A percentile compares a stretch with the other conserved stretches of the same genome.
Evolutionary conservation across 345 rosid species (phyloP).

Genomic region (Dovyalis caffra): DNA sequence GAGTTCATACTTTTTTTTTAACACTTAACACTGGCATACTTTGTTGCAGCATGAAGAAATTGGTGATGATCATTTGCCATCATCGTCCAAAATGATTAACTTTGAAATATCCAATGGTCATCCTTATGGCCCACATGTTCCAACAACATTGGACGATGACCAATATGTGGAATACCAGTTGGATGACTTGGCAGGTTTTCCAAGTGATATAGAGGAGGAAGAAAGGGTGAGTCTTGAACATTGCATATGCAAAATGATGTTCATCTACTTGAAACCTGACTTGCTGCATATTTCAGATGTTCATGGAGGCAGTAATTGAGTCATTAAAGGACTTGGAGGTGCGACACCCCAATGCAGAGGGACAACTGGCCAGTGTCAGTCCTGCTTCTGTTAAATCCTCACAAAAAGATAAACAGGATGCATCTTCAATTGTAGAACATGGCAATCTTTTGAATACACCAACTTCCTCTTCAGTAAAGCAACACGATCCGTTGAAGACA

Average conservation of each 20-base stretch:
- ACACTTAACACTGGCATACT: neutral
- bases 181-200: slow-evolving; percentile 77
- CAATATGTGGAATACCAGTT: slow-evolving; percentile 78
- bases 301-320: slow-evolving; percentile 76
- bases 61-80: slow-evolving; percentile 39
- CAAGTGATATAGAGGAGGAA: slow-evolving; percentile 73
- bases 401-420: slow-evolving; percentile 21
- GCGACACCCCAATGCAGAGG: slow-evolving; percentile 20
- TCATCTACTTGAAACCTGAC: neutral
- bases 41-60: slow-evolving; percentile 52
- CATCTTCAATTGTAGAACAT: slow-evolving; percentile 11
- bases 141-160: slow-evolving; percentile 58
- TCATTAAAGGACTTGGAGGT: slow-evolving; percentile 63
- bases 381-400: slow-evolving; percentile 28
- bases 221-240: slow-evolving; percentile 54
- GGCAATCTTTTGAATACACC: neutral
- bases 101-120: slow-evolving; percentile 67
- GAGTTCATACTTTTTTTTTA: neutral
- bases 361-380: slow-evolving; percentile 9
- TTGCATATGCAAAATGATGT: neutral
- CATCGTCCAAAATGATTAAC: slow-evolving; percentile 82
- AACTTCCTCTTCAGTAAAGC: slow-evolving; percentile 10
- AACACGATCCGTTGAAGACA: slow-evolving; percentile 26
- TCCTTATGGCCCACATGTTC: slow-evolving; percentile 60
- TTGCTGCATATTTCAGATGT: slow-evolving; percentile 55